These are phyloP conservation scores for Vitis hybrid DNA, from an alignment of 177 flowering plant species.

Conservation along the genomic window DNA sequence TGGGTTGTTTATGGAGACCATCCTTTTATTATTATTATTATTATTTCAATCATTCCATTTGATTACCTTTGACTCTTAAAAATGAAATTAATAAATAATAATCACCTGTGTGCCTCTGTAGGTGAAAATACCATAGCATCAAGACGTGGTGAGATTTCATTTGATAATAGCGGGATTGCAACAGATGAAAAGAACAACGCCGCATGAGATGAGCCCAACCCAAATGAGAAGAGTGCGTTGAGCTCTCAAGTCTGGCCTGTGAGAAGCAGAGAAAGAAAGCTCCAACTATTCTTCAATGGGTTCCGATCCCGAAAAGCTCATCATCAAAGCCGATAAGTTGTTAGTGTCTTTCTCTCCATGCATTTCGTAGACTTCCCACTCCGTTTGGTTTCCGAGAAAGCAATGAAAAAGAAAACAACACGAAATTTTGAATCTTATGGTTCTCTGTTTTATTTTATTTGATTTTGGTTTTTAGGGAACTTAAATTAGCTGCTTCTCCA, in stretches of 20 bases:
- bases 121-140: too few relatives aligned
- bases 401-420: neutral
- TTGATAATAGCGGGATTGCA: neutral
- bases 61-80: too few relatives aligned
- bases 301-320: conserved; percentile 71
- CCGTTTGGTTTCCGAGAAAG: too few relatives aligned
- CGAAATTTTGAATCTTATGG: neutral
- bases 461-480: too few relatives aligned
- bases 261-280: neutral
- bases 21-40: too few relatives aligned
- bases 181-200: neutral
- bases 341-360: conserved; percentile 22
- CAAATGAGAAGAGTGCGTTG: neutral
- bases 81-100: too few relatives aligned
- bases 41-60: too few relatives aligned
- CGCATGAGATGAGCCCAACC: neutral
- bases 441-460: too few relatives aligned
- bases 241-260: neutral
- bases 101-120: too few relatives aligned
- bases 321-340: conserved; percentile 78
- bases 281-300: conserved; percentile 26
- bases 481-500: too few relatives aligned
- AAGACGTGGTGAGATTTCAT: neutral
- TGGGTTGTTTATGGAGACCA: too few relatives aligned
- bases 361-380: neutral